phyloP scores from a whole-genome alignment of 306 rosid species.

The Cyclanthera cordifolia region DNA sequence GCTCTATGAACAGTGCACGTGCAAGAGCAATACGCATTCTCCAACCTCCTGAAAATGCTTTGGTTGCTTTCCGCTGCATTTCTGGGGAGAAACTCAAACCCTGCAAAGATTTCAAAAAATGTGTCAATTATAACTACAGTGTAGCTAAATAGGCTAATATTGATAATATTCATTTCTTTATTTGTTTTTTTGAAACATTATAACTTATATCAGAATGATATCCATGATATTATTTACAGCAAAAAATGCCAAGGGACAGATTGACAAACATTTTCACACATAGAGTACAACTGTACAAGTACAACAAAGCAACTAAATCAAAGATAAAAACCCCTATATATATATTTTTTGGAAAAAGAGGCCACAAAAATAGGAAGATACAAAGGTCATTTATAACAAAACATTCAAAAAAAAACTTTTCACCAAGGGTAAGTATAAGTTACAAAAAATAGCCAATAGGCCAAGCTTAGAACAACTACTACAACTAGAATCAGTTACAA shows the following conservation, averaged over 20 bases:
- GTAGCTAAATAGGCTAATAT: background rate
- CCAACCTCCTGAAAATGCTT: constrained; percentile 98
- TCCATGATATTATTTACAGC: background rate
- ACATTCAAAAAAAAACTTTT: background rate
- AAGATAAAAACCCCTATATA: background rate
- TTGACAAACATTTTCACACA: background rate
- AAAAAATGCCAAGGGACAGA: background rate
- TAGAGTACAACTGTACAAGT: background rate
- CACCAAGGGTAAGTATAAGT: background rate
- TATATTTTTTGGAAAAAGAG: background rate
- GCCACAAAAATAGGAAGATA: background rate
- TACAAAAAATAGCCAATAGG: background rate
- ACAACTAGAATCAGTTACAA: background rate
- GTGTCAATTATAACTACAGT: background rate
- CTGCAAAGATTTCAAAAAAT: constrained; percentile 28
- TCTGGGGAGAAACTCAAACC: constrained; percentile 90
- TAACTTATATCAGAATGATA: background rate
- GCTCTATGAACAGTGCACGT: constrained; percentile 89
- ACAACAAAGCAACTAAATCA: background rate
- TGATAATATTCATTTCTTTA: background rate
- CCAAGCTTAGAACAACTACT: constrained; percentile 1
- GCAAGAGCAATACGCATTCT: constrained; percentile 99
- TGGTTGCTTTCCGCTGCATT: constrained; percentile 82
- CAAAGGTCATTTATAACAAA: background rate
- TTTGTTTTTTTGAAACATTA: background rate